These are phyloP conservation scores for Aspergillus alliaceus DNA, from an alignment of 2,329 filamentous ascomycete genomes.

Conservation along the genomic window DNA sequence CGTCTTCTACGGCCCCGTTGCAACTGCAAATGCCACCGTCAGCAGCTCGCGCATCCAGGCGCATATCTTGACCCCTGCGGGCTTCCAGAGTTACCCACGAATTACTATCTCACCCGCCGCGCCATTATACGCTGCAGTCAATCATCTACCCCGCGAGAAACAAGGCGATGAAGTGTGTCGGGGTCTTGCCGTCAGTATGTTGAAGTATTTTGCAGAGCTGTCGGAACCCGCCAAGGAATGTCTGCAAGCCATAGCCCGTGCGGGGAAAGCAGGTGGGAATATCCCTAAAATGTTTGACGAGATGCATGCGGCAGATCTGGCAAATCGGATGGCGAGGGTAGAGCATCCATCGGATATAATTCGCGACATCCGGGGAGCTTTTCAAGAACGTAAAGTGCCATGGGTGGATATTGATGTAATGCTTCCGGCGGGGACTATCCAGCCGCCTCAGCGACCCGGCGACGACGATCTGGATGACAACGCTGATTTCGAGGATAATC, in stretches of 20 bases:
- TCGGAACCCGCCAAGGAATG: conserved; percentile 72
- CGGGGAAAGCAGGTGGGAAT: conserved; percentile 59
- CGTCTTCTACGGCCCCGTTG: conserved; percentile 88
- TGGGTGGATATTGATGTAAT: conserved; percentile 88
- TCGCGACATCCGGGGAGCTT: conserved; percentile 69
- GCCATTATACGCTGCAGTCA: conserved; percentile 85
- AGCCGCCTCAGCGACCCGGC: conserved; percentile 59
- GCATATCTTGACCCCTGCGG: conserved; percentile 86
- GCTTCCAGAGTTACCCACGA: conserved; percentile 84
- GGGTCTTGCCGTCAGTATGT: conserved; percentile 85
- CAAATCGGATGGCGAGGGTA: conserved; percentile 78
- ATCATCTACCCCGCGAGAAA: conserved; percentile 85
- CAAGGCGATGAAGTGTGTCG: conserved; percentile 94
- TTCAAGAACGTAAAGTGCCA: conserved; percentile 77
- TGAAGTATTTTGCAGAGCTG: conserved; percentile 91
- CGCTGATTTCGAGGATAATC: conserved; percentile 25
- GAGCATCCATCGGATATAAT: conserved; percentile 75
- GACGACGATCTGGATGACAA: conserved; percentile 66
- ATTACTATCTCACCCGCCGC: conserved; percentile 93
- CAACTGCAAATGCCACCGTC: conserved; percentile 79
- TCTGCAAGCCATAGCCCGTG: conserved; percentile 57
- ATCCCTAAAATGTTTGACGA: conserved; percentile 77
- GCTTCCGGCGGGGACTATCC: conserved; percentile 73
- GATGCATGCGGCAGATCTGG: conserved; percentile 88
- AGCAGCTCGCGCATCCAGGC: conserved; percentile 93